These are phyloP conservation scores for Leccinum boreale DNA, from an alignment of 768 basidiomycete genomes.

Conservation along the genomic window DNA sequence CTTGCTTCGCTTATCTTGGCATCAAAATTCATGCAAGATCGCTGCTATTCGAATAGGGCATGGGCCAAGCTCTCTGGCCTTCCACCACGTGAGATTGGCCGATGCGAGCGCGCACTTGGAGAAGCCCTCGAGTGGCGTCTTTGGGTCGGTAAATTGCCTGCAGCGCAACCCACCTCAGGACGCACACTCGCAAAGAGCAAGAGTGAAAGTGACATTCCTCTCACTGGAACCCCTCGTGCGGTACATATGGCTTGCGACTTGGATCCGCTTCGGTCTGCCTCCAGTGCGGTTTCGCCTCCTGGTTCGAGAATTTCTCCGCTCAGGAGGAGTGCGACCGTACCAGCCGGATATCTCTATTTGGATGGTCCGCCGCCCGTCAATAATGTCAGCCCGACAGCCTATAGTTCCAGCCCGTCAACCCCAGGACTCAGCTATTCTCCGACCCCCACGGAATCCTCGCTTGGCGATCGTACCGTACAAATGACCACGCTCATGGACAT, in stretches of 20 bases:
- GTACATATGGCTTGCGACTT: not conserved
- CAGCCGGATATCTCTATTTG: slow-evolving; percentile 30
- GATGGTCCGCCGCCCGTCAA: slow-evolving; percentile 11
- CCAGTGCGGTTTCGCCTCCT: slow-evolving; percentile 9
- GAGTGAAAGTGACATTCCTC: slow-evolving; percentile 44
- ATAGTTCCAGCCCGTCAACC: slow-evolving; percentile 44
- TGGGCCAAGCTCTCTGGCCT: slow-evolving; percentile 95
- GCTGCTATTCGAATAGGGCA: slow-evolving; percentile 89
- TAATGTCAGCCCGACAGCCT: slow-evolving; percentile 24
- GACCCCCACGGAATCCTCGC: slow-evolving; percentile 54
- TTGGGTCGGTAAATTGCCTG: slow-evolving; percentile 77
- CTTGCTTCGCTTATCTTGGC: slow-evolving; percentile 86
- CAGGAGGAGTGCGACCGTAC: slow-evolving; percentile 42
- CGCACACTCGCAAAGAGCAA: slow-evolving; percentile 47
- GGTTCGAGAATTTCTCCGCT: slow-evolving; percentile 26
- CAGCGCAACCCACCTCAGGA: slow-evolving; percentile 29
- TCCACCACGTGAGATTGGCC: slow-evolving; percentile 78
- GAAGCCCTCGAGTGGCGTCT: slow-evolving; percentile 87
- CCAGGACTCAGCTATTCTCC: slow-evolving; percentile 60
- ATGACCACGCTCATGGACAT: slow-evolving; percentile 52
- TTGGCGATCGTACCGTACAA: slow-evolving; percentile 55
- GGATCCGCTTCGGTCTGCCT: slow-evolving; percentile 2
- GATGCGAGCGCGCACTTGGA: slow-evolving; percentile 85
- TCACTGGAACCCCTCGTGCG: not conserved
- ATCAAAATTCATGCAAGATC: slow-evolving; percentile 90